Percentiles rank a stretch among this genome's conserved stretches.
Conservation (phyloP, 306 rosid species). For the Cyclanthera cordifolia region DNA sequence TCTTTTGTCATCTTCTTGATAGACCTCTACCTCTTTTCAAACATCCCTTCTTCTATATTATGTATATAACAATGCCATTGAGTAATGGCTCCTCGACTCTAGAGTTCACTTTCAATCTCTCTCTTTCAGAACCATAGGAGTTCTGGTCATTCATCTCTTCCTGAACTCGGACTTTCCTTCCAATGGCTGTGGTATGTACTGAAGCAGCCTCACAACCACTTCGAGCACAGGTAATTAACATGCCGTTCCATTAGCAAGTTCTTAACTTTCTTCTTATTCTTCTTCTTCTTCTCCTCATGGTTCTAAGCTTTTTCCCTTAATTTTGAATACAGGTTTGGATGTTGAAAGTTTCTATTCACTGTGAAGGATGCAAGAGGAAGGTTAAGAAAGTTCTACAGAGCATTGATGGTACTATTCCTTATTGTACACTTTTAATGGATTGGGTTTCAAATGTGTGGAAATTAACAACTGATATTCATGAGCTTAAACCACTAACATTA, state of each 20-base stretch:
- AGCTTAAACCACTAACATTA: background rate
- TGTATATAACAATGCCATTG: conserved; percentile 6
- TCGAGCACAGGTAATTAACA: conserved; percentile 2
- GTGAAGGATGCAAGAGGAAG: conserved; percentile 81
- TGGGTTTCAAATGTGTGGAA: background rate
- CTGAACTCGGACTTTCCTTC: background rate
- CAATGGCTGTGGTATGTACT: conserved; percentile 11
- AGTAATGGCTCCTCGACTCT: background rate
- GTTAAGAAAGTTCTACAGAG: conserved; percentile 66
- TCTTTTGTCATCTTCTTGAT: conserved; percentile 11
- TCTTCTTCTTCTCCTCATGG: background rate
- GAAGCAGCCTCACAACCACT: conserved; percentile 13
- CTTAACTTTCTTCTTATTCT: background rate
- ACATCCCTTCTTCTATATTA: background rate
- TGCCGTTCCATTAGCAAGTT: background rate
- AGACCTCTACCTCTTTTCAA: background rate
- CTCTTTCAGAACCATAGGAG: background rate
- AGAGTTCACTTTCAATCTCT: conserved; percentile 2
- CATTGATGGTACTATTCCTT: conserved; percentile 51
- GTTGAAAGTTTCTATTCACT: conserved; percentile 70
- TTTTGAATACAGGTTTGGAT: conserved; percentile 45
- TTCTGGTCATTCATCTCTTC: background rate
- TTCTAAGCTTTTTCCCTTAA: background rate
- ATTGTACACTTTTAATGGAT: background rate
- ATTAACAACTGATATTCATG: background rate